phyloP scores from a whole-genome alignment of 2,329 filamentous ascomycete species.

The Pochonia chlamydosporia region DNA sequence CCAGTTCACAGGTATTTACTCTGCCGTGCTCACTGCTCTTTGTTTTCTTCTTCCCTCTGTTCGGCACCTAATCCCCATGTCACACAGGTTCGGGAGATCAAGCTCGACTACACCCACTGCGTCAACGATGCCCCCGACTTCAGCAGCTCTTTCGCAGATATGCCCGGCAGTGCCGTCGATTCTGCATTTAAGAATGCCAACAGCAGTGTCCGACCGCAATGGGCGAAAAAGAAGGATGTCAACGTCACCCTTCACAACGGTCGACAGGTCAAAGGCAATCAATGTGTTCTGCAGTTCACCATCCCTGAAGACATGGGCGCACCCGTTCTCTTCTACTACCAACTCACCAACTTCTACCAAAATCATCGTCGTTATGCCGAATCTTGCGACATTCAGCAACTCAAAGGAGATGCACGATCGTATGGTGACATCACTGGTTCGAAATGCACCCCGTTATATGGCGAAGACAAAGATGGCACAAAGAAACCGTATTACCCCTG shows the following conservation, averaged over 20 bases:
- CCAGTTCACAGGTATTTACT: constrained; percentile 65
- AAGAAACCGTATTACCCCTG: constrained; percentile 84
- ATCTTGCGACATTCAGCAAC: constrained; percentile 76
- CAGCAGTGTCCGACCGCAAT: constrained; percentile 31
- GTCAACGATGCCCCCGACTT: constrained; percentile 43
- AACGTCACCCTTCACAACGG: constrained; percentile 35
- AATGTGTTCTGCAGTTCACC: constrained; percentile 72
- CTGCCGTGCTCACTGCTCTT: background rate
- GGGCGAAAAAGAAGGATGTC: constrained; percentile 34
- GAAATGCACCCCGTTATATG: constrained; percentile 68
- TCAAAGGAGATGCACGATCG: constrained; percentile 62
- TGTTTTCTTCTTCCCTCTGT: background rate
- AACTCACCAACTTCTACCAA: constrained; percentile 96
- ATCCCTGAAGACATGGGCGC: constrained; percentile 74
- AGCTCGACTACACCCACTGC: constrained; percentile 87
- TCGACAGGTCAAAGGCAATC: constrained; percentile 30
- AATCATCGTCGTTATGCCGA: constrained; percentile 96
- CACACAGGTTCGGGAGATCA: constrained; percentile 76
- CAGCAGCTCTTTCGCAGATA: constrained; percentile 32
- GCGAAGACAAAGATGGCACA: constrained; percentile 32
- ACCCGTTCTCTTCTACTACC: constrained; percentile 90
- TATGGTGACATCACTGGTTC: constrained; percentile 57
- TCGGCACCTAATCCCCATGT: constrained; percentile 10
- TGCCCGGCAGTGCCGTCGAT: constrained; percentile 53
- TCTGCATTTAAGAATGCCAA: constrained; percentile 65